Evolutionary conservation across 2,329 filamentous ascomycete genomes (phyloP).

Genomic region (Aspergillus floridensis): DNA sequence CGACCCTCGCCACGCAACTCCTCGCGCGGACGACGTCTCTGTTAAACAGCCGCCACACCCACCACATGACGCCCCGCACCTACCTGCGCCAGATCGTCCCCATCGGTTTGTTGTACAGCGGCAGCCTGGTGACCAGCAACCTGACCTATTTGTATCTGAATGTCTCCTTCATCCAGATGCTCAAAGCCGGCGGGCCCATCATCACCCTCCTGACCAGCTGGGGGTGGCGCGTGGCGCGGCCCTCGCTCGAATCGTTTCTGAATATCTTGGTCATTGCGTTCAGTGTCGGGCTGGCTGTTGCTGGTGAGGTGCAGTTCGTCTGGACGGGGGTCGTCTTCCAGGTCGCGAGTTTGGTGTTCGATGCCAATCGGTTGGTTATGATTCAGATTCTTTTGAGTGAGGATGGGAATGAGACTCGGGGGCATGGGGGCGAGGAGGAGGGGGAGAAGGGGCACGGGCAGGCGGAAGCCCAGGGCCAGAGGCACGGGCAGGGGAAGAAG

Average conservation of each 20-base stretch:
- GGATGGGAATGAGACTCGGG: slow-evolving; percentile 38
- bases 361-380: slow-evolving; percentile 76
- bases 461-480: not conserved
- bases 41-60: slow-evolving; percentile 84
- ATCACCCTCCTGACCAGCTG: slow-evolving; percentile 84
- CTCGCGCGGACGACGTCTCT: slow-evolving; percentile 81
- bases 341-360: slow-evolving; percentile 68
- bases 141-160: slow-evolving; percentile 90
- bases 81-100: slow-evolving; percentile 89
- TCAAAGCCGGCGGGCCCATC: slow-evolving; percentile 96
- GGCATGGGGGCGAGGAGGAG: too few species aligned
- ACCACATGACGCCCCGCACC: slow-evolving; percentile 88
- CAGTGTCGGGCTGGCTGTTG: slow-evolving; percentile 85
- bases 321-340: slow-evolving; percentile 62
- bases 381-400: slow-evolving; percentile 73
- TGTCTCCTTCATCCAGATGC: slow-evolving; percentile 97
- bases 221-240: slow-evolving; percentile 73
- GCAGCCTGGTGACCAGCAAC: slow-evolving; percentile 94
- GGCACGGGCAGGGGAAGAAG: slow-evolving; percentile 56
- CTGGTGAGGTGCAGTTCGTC: slow-evolving; percentile 87
- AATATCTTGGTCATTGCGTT: slow-evolving; percentile 91
- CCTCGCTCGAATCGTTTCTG: slow-evolving; percentile 76
- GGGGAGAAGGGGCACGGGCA: too few species aligned
- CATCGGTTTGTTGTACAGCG: slow-evolving; percentile 89
- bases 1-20: slow-evolving; percentile 86